phyloP scores from a whole-genome alignment of 2,329 filamentous ascomycete genomes.

The Gnomoniopsis sp. region DNA sequence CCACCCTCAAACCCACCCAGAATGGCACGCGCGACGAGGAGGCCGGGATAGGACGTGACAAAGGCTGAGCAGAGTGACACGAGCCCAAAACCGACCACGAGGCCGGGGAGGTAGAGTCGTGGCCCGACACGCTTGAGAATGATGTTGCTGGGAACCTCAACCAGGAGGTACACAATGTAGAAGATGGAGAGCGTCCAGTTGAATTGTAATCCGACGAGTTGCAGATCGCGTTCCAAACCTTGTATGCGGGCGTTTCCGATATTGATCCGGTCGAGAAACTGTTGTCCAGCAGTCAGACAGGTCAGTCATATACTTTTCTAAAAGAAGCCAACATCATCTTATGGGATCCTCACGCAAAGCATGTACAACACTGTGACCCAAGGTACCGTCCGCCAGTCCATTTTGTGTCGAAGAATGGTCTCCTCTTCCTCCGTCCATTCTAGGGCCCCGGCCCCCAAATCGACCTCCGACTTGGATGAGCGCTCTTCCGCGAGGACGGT shows the following conservation, averaged over 20 bases:
- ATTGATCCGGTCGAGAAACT: constrained; percentile 34
- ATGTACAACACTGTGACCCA: constrained; percentile 51
- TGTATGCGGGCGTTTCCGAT: constrained; percentile 56
- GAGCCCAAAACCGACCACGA: constrained; percentile 53
- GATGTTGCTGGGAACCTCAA: constrained; percentile 55
- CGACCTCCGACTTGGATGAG: constrained; percentile 15
- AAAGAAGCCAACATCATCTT: not conserved
- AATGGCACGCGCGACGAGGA: constrained; percentile 41
- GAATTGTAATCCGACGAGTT: constrained; percentile 47
- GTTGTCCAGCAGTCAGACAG: constrained; percentile 1
- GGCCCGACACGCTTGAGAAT: constrained; percentile 51
- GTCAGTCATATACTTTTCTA: not conserved
- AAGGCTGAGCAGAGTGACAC: constrained; percentile 54
- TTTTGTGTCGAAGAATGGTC: constrained; percentile 43
- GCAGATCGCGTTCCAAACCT: constrained; percentile 46
- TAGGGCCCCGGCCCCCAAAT: constrained; percentile 24
- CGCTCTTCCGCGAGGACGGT: not conserved
- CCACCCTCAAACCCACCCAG: constrained; percentile 56
- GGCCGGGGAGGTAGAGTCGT: constrained; percentile 49
- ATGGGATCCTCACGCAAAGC: constrained; percentile 43
- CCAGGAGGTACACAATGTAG: constrained; percentile 53
- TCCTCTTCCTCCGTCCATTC: constrained; percentile 51
- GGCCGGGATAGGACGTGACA: constrained; percentile 41
- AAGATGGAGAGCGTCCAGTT: constrained; percentile 58
- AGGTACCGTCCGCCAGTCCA: constrained; percentile 51